Base-by-base conservation (phyloP, 1,139 yeast genomes). In the Lodderomyces beijingensis region DNA sequence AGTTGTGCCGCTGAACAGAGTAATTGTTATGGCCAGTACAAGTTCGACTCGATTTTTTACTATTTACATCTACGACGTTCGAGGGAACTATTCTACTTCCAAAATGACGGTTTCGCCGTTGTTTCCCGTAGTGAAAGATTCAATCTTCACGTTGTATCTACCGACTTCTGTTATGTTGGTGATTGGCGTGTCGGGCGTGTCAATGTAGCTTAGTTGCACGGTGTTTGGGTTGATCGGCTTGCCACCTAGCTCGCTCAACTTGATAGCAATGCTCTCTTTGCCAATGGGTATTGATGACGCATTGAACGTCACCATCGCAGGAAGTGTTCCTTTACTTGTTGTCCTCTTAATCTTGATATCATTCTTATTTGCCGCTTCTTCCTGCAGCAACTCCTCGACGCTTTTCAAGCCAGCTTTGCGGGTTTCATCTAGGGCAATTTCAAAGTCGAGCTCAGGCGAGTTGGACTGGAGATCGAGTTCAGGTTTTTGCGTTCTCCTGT, bases 81-180 rank as follows among this genome's bases (percentile, higher is more conserved):
- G n/a, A n/a, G n/a, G n/a, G n/a, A n/a, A n/a, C n/a, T n/a, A n/a
- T 29, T 36, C 37, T 25, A 44, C 36, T 17, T 40, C 39, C 23
- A 42, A 27, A 10, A 31, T 16, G 10, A 37, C n/a, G 7, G 6
- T 23, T 7, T 6, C 6, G 14, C 14, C 14, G 7, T 23, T 14
- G 14, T 23, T 23, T 7, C 14, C 25, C 7, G 25, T 10, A 19
- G 22, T 19, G 22, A n/a, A n/a, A n/a, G n/a, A n/a, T 27, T 45
- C 42, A 36, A 62, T 51, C 18, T 44, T 40, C 54, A 62, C 55
- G n/a, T 44, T 39, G 46, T 55, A 67, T 17, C 47, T 49, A 12
- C 72, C 73, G 9, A 49, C 45, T 12, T 43, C 48, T 16, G 43
- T 43, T 22, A 63, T 55, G 26, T 39, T 42, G 3, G 55, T 37